Evolutionary conservation across 2,329 filamentous ascomycete species (phyloP).

Genomic region (Niveomyces coronatus): DNA sequence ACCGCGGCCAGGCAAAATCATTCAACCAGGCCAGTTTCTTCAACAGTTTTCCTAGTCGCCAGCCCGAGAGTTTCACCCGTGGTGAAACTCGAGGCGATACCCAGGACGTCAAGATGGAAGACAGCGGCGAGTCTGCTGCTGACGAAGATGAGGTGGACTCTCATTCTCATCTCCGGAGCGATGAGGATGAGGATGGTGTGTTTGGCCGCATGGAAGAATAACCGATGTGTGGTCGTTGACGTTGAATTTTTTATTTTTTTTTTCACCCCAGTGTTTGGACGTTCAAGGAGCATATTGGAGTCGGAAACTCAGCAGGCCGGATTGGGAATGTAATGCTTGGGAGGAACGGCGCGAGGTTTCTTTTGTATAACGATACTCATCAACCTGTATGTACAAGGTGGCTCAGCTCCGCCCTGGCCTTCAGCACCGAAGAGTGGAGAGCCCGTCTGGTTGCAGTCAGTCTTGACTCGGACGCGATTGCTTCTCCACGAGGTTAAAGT

Average conservation of each 20-base stretch:
- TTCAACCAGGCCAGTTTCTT: slow-evolving; percentile 52
- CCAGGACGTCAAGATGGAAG: slow-evolving; percentile 58
- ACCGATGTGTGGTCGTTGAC: slow-evolving; percentile 15
- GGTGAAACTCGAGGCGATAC: slow-evolving; percentile 40
- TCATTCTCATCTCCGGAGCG: slow-evolving; percentile 53
- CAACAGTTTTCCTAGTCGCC: slow-evolving; percentile 49
- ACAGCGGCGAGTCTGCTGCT: slow-evolving; percentile 51
- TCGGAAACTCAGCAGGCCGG: slow-evolving; percentile 16
- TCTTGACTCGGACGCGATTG: slow-evolving; percentile 24
- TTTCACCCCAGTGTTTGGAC: slow-evolving; percentile 9
- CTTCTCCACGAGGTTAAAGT: slow-evolving; percentile 62
- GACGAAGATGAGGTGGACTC: slow-evolving; percentile 59
- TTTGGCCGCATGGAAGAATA: slow-evolving; percentile 96
- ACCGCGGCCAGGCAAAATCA: slow-evolving; percentile 50
- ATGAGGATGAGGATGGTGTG: slow-evolving; percentile 90
- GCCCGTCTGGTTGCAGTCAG: slow-evolving; percentile 20
- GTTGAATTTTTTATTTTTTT: slow-evolving; percentile 13
- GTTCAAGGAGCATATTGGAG: slow-evolving; percentile 17
- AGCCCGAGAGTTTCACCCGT: slow-evolving; percentile 56
- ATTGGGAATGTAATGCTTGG: slow-evolving; percentile 23
- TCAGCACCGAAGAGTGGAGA: slow-evolving; percentile 60
- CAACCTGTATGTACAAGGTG: slow-evolving; percentile 39
- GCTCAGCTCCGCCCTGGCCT: slow-evolving; percentile 52
- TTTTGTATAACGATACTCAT: slow-evolving; percentile 40
- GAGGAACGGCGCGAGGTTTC: slow-evolving; percentile 27